phyloP scores from a whole-genome alignment of 2,329 filamentous ascomycete species.

The Penicillium rolfsii region DNA sequence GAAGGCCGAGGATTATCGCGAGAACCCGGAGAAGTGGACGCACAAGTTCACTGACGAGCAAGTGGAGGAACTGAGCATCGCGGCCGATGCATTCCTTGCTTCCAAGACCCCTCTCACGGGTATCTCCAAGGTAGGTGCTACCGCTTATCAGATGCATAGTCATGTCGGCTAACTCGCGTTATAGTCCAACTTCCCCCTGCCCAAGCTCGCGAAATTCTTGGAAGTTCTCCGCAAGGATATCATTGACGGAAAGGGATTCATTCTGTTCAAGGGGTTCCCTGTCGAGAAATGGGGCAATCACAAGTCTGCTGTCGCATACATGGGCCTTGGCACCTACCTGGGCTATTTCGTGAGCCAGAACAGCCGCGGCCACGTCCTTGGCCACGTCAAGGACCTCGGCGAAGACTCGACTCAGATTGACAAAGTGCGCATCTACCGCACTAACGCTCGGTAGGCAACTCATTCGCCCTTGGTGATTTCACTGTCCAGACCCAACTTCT shows the following conservation, averaged over 20 bases:
- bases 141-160: background rate
- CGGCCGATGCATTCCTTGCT: slow-evolving; percentile 70
- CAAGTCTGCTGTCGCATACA: slow-evolving; percentile 86
- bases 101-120: slow-evolving; percentile 69
- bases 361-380: slow-evolving; percentile 79
- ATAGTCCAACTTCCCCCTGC: slow-evolving; percentile 63
- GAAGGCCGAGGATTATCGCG: slow-evolving; percentile 66
- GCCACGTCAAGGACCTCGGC: slow-evolving; percentile 86
- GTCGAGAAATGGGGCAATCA: slow-evolving; percentile 73
- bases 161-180: background rate
- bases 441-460: slow-evolving; percentile 64
- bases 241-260: slow-evolving; percentile 86
- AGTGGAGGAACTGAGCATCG: slow-evolving; percentile 66
- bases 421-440: slow-evolving; percentile 87
- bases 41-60: slow-evolving; percentile 70
- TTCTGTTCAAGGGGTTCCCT: slow-evolving; percentile 84
- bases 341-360: slow-evolving; percentile 91
- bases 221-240: slow-evolving; percentile 64
- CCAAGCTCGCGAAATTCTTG: slow-evolving; percentile 59
- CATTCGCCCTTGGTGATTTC: background rate
- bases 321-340: slow-evolving; percentile 82
- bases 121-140: slow-evolving; percentile 59
- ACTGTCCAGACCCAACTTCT: background rate
- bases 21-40: slow-evolving; percentile 70
- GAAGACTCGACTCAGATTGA: slow-evolving; percentile 81